phyloP scores from a whole-genome alignment of 192 early-diverging fungal genomes.

The Endogone sp. region DNA sequence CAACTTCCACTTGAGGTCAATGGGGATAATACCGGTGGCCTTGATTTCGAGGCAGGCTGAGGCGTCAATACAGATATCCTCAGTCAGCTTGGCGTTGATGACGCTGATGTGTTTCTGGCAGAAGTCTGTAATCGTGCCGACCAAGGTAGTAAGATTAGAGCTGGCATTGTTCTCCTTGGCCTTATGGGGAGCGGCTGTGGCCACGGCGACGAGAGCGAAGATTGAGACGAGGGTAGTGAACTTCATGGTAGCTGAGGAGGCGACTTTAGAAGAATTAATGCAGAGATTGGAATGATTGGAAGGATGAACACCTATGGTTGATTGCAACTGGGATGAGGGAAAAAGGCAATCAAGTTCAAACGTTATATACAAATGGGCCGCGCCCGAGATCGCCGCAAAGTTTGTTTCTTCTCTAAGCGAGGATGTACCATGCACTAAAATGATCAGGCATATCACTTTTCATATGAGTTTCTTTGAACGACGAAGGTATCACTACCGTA shows the following conservation, averaged over 20 bases:
- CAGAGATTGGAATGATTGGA: not conserved
- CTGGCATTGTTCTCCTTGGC: not conserved
- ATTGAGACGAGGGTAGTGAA: not conserved
- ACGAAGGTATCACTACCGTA: no score
- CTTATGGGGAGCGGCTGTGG: not conserved
- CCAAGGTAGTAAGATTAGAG: not conserved
- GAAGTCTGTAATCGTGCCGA: not conserved
- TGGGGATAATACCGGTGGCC: not conserved
- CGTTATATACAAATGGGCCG: no score
- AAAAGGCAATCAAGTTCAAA: not conserved
- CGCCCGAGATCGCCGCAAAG: no score
- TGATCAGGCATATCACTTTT: no score
- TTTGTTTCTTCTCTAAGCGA: no score
- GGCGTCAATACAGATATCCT: not conserved
- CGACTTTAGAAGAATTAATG: not conserved
- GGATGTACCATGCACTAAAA: no score
- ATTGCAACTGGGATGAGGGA: not conserved
- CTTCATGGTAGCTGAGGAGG: not conserved
- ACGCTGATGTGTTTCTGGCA: not conserved
- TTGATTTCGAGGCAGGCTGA: not conserved
- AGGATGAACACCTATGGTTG: not conserved
- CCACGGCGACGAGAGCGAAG: not conserved
- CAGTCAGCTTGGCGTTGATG: not conserved
- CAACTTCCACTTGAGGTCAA: not conserved
- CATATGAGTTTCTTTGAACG: no score